phyloP scores from a whole-genome alignment of 495 filamentous ascomycete genomes.

The Talaromyces adpressus region DNA sequence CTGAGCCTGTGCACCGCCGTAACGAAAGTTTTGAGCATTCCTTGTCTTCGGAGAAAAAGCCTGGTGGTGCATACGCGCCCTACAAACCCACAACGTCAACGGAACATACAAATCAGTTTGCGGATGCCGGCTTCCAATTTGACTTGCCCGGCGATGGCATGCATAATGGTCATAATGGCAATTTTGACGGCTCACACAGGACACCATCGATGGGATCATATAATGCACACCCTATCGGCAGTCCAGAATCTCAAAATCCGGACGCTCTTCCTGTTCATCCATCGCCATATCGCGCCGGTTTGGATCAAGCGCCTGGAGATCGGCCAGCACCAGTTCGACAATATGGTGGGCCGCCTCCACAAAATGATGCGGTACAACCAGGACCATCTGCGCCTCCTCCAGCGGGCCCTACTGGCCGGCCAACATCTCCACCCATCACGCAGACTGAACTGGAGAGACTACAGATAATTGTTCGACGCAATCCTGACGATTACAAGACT shows the following conservation, averaged over 20 bases:
- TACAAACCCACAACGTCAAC: conserved; percentile 43
- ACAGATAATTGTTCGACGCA: conserved; percentile 55
- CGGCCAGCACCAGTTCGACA: conserved; percentile 69
- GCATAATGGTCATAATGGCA: conserved; percentile 9
- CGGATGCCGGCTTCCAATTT: conserved; percentile 52
- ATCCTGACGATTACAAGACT: conserved; percentile 62
- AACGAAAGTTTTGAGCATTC: conserved; percentile 7
- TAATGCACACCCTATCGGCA: conserved; percentile 14
- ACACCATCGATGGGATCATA: conserved; percentile 14
- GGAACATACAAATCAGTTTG: conserved; percentile 58
- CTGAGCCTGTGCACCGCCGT: conserved; percentile 12
- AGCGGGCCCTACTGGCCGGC: conserved; percentile 9
- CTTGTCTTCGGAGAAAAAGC: background rate
- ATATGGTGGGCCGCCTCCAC: conserved; percentile 44
- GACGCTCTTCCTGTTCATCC: conserved; percentile 74
- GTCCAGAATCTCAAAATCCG: conserved; percentile 36
- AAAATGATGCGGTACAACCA: conserved; percentile 26
- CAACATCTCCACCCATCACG: conserved; percentile 54
- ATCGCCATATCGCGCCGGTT: conserved; percentile 69
- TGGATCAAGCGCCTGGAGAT: conserved; percentile 37
- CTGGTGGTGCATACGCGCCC: conserved; percentile 18
- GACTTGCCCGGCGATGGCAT: conserved; percentile 53
- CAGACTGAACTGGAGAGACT: conserved; percentile 68
- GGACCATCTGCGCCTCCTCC: conserved; percentile 18
- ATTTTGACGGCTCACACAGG: conserved; percentile 1